phyloP scores from a whole-genome alignment of 306 rosid species.

The Prunus fruticosa region DNA sequence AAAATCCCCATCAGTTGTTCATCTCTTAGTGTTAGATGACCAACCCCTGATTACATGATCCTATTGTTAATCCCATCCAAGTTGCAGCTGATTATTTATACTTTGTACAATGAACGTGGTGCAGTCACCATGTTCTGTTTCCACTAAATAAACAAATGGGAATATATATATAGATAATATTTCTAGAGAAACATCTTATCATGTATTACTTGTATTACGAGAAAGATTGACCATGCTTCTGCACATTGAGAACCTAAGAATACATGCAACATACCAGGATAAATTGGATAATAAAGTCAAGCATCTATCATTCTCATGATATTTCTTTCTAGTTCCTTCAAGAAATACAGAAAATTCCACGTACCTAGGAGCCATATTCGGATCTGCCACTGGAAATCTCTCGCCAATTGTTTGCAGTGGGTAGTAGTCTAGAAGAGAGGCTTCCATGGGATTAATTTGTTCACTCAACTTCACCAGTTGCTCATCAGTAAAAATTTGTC shows the following conservation, averaged over 20 bases:
- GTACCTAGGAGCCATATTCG: conserved; percentile 75
- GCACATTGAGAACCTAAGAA: neutral
- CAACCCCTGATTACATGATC: neutral
- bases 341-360: conserved; percentile 14
- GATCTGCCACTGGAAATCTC: conserved; percentile 87
- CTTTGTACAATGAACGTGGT: neutral
- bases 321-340: neutral
- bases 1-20: neutral
- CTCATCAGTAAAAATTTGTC: conserved; percentile 71
- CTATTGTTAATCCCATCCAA: neutral
- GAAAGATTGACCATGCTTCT: neutral
- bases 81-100: neutral
- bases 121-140: neutral
- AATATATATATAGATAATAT: no score
- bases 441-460: conserved; percentile 64
- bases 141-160: neutral
- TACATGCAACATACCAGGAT: neutral
- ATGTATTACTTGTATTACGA: neutral
- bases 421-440: conserved; percentile 71
- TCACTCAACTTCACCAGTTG: conserved; percentile 63
- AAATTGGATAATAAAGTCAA: neutral
- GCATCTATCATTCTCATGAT: neutral
- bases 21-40: neutral
- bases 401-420: conserved; percentile 80
- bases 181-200: neutral